Evolutionary conservation across 2,329 filamentous ascomycete species (phyloP).

Genomic region (Leptographium galeiforme): DNA sequence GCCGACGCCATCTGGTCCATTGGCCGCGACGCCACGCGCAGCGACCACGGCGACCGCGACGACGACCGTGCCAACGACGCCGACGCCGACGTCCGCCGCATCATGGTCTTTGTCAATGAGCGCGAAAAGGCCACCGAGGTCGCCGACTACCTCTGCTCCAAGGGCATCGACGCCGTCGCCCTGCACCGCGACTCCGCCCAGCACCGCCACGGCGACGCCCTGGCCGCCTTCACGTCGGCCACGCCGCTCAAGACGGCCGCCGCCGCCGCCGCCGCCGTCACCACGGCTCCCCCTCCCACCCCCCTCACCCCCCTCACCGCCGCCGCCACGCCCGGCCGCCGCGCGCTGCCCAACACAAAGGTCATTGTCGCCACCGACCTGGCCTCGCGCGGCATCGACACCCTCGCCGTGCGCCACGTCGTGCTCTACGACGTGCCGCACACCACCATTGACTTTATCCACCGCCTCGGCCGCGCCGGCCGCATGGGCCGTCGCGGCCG

Average conservation of each 20-base stretch:
- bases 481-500: slow-evolving; percentile 84
- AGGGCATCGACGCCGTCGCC: slow-evolving; percentile 79
- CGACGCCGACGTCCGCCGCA: slow-evolving; percentile 59
- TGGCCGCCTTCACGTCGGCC: slow-evolving; percentile 56
- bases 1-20: slow-evolving; percentile 93
- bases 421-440: slow-evolving; percentile 96
- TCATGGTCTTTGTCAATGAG: slow-evolving; percentile 27
- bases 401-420: slow-evolving; percentile 77
- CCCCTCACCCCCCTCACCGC: neutral
- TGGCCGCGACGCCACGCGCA: slow-evolving; percentile 55
- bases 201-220: slow-evolving; percentile 61
- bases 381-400: slow-evolving; percentile 87
- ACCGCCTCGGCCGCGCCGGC: slow-evolving; percentile 80
- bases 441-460: slow-evolving; percentile 95
- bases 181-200: slow-evolving; percentile 75
- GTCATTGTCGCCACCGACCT: slow-evolving; percentile 92
- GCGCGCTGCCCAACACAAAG: slow-evolving; percentile 61
- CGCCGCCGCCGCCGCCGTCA: slow-evolving; percentile 1
- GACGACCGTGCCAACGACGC: no score
- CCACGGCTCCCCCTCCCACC: no score
- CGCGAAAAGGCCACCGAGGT: slow-evolving; percentile 51
- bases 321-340: slow-evolving; percentile 17
- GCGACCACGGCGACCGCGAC: slow-evolving; percentile 28
- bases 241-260: slow-evolving; percentile 22
- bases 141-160: slow-evolving; percentile 62